These are phyloP conservation scores for Coemansia erecta DNA, from an alignment of 192 early-diverging fungal genomes.

Conservation along the genomic window DNA sequence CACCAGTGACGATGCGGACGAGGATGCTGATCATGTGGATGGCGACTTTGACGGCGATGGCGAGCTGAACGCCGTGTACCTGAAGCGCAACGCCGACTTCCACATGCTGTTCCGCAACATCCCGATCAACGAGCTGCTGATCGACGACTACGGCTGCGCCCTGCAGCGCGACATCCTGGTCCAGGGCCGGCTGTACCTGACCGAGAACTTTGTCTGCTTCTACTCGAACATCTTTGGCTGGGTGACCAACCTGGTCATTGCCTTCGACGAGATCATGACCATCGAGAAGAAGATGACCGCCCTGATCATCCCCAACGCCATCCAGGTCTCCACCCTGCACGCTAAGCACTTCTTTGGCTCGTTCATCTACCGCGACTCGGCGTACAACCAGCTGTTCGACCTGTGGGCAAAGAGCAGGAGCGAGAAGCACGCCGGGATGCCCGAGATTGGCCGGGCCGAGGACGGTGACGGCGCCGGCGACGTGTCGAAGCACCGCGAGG, in stretches of 20 bases:
- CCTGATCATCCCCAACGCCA: slow-evolving; percentile 85
- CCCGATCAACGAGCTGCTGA: slow-evolving; percentile 54
- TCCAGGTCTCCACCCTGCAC: slow-evolving; percentile 71
- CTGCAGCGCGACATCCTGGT: slow-evolving; percentile 86
- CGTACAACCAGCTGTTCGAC: slow-evolving; percentile 68
- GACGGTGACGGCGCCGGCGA: slow-evolving; percentile 36
- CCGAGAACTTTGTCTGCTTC: slow-evolving; percentile 78
- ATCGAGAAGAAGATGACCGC: slow-evolving; percentile 87
- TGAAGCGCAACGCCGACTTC: slow-evolving; percentile 56
- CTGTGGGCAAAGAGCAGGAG: slow-evolving; percentile 57
- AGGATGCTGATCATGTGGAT: background rate
- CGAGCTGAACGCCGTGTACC: slow-evolving; percentile 54
- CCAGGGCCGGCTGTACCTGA: slow-evolving; percentile 82
- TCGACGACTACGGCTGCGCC: slow-evolving; percentile 77
- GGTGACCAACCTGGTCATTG: slow-evolving; percentile 75
- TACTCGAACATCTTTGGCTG: slow-evolving; percentile 90
- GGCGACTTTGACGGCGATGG: slow-evolving; percentile 11
- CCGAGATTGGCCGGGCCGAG: slow-evolving; percentile 46
- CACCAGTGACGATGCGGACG: slow-evolving; percentile 20
- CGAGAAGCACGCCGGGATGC: slow-evolving; percentile 39
- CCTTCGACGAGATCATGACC: slow-evolving; percentile 72
- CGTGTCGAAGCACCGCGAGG: slow-evolving; percentile 30
- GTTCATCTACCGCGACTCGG: slow-evolving; percentile 79
- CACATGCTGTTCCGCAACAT: slow-evolving; percentile 55
- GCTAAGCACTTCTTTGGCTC: slow-evolving; percentile 82